Percentiles rank a stretch among this genome's conserved stretches.
Conservation (phyloP, 2,329 filamentous ascomycete genomes). For the Sporothrix curviconia region DNA sequence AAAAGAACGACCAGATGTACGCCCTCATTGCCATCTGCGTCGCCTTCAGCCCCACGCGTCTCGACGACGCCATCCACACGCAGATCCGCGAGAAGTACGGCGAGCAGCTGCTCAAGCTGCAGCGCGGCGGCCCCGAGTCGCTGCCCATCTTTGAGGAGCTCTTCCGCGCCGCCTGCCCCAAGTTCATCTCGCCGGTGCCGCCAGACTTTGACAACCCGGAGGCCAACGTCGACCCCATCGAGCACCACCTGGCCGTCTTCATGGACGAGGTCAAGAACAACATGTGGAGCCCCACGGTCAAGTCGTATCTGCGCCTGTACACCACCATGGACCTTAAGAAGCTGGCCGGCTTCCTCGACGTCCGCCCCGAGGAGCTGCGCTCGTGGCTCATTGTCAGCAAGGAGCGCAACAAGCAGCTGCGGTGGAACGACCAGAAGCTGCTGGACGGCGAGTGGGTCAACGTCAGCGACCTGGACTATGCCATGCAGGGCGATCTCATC, state of each 20-base stretch:
- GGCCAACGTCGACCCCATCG: conserved; percentile 90
- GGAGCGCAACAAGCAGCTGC: conserved; percentile 92
- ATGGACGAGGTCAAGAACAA: conserved; percentile 99
- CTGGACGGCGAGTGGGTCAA: conserved; percentile 90
- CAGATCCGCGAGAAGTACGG: conserved; percentile 98
- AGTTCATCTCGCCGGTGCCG: conserved; percentile 96
- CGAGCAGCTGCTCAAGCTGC: conserved; percentile 93
- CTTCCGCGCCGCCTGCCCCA: conserved; percentile 95
- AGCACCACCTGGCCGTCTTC: conserved; percentile 96
- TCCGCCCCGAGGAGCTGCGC: conserved; percentile 91
- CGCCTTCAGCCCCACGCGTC: conserved; percentile 90
- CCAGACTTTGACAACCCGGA: conserved; percentile 97
- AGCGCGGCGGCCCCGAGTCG: conserved; percentile 90
- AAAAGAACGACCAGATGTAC: conserved; percentile 99
- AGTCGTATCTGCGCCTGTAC: conserved; percentile 98
- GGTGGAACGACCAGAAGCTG: conserved; percentile 85
- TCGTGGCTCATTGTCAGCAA: conserved; percentile 96
- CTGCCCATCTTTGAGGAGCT: conserved; percentile 97
- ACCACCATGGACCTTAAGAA: conserved; percentile 99
- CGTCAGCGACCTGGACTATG: conserved; percentile 93
- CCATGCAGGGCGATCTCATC: conserved; percentile 92
- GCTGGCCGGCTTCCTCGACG: conserved; percentile 92
- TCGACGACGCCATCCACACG: conserved; percentile 98
- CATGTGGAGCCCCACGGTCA: conserved; percentile 95
- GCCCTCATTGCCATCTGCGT: conserved; percentile 98